phyloP scores from a whole-genome alignment of 2,329 filamentous ascomycete genomes.

The Nigrospora sphaerica region DNA sequence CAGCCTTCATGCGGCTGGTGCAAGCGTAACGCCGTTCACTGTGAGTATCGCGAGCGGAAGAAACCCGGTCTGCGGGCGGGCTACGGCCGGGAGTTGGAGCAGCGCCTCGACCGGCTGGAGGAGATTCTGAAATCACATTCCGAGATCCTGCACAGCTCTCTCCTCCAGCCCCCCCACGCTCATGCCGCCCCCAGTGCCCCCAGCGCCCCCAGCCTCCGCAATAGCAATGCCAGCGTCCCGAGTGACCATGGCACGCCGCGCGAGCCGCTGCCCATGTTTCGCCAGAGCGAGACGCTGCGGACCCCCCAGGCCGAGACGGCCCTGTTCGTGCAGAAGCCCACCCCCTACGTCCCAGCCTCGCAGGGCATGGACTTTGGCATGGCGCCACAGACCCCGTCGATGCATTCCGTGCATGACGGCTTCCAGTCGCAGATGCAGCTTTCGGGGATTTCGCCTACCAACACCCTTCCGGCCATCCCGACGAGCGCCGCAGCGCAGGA shows the following conservation, averaged over 20 bases:
- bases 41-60: slow-evolving; percentile 64
- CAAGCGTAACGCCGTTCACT: slow-evolving; percentile 52
- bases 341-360: slow-evolving; percentile 36
- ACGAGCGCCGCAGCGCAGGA: slow-evolving; percentile 38
- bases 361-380: slow-evolving; percentile 45
- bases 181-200: slow-evolving; percentile 9
- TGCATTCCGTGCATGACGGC: slow-evolving; percentile 36
- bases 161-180: slow-evolving; percentile 29
- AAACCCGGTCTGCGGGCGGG: slow-evolving; percentile 59
- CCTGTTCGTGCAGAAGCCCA: slow-evolving; percentile 55
- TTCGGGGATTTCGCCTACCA: slow-evolving; percentile 30
- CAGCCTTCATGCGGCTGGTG: slow-evolving; percentile 68
- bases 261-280: slow-evolving; percentile 39
- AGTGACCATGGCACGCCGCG: slow-evolving; percentile 52
- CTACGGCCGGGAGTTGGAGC: slow-evolving; percentile 67
- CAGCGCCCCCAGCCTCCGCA: slow-evolving; percentile 32
- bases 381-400: slow-evolving; percentile 34
- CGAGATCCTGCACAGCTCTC: slow-evolving; percentile 55
- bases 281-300: slow-evolving; percentile 40
- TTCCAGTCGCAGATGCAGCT: slow-evolving; percentile 38
- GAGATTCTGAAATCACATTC: slow-evolving; percentile 59
- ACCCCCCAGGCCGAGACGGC: slow-evolving; percentile 51
- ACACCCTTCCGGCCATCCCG: slow-evolving; percentile 25
- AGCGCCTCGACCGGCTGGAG: slow-evolving; percentile 63
- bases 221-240: slow-evolving; percentile 42